Conservation (phyloP, 257 asterid genomes). For the Solanum peruvianum region DNA sequence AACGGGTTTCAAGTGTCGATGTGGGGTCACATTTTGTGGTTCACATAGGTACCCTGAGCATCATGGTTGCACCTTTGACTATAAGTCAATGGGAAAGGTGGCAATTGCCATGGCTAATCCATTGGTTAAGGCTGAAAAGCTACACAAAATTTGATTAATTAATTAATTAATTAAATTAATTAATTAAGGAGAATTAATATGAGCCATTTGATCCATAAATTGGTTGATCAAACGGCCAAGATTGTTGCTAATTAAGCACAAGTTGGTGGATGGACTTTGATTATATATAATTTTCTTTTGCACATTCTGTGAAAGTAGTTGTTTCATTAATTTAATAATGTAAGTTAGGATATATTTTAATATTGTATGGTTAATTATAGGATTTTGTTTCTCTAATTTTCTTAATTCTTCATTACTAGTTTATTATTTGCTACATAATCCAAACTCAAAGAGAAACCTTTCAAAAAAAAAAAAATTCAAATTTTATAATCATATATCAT, state of each 20-base stretch:
- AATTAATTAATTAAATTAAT: background rate
- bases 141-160: constrained; percentile 24
- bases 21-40: constrained; percentile 39
- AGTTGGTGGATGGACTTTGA: background rate
- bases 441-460: background rate
- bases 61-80: constrained; percentile 36
- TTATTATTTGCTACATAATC: background rate
- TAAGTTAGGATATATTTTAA: background rate
- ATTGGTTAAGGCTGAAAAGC: constrained; percentile 27
- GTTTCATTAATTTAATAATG: background rate
- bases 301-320: background rate
- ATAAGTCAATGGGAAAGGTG: constrained; percentile 25
- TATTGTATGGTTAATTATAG: background rate
- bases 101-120: constrained; percentile 40
- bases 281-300: background rate
- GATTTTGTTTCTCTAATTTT: background rate
- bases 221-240: background rate
- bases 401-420: background rate
- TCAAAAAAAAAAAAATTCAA: background rate
- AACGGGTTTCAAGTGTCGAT: constrained; percentile 37
- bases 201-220: background rate
- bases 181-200: background rate
- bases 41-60: constrained; percentile 39
- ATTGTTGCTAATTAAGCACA: background rate
- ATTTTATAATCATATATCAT: background rate